Evolutionary conservation across 2,329 filamentous ascomycete species (phyloP).

Genomic region (Fusarium poae): DNA sequence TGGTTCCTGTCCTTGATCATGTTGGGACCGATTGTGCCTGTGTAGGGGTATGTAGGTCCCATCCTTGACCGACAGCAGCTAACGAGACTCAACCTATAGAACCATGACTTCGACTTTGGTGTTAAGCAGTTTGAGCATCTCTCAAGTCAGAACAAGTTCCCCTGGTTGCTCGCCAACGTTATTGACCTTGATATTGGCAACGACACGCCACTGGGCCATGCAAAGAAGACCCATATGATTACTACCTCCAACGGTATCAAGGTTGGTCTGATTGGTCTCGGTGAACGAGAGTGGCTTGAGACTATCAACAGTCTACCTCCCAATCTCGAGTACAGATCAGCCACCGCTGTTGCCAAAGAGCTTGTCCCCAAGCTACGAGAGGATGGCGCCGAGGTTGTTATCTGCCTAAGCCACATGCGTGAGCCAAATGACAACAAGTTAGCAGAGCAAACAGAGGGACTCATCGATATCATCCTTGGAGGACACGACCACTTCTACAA

Average conservation of each 20-base stretch:
- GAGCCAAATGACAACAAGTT: conserved; percentile 93
- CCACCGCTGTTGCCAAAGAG: conserved; percentile 79
- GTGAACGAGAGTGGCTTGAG: conserved; percentile 88
- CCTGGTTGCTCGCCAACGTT: conserved; percentile 91
- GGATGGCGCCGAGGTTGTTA: conserved; percentile 84
- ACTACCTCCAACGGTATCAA: conserved; percentile 87
- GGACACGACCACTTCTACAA: conserved; percentile 92
- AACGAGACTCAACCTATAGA: conserved; percentile 60
- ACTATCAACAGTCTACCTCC: conserved; percentile 90
- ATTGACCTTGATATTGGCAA: conserved; percentile 85
- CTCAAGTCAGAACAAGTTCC: conserved; percentile 80
- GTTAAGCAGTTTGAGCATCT: conserved; percentile 83
- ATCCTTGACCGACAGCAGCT: conserved; percentile 34
- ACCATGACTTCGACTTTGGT: conserved; percentile 94
- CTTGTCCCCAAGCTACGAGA: conserved; percentile 79
- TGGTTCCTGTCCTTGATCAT: conserved; percentile 86
- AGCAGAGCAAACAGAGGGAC: conserved; percentile 77
- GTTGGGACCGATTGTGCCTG: conserved; percentile 85
- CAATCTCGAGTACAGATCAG: conserved; percentile 84
- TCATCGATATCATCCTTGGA: conserved; percentile 87
- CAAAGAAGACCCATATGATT: conserved; percentile 80
- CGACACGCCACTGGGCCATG: conserved; percentile 79
- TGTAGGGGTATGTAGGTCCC: conserved; percentile 73
- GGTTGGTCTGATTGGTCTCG: conserved; percentile 86
- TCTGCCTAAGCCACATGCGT: conserved; percentile 86